Conservation (phyloP, 1,284 basidiomycete genomes). For the Fistulinella cinereoalba region DNA sequence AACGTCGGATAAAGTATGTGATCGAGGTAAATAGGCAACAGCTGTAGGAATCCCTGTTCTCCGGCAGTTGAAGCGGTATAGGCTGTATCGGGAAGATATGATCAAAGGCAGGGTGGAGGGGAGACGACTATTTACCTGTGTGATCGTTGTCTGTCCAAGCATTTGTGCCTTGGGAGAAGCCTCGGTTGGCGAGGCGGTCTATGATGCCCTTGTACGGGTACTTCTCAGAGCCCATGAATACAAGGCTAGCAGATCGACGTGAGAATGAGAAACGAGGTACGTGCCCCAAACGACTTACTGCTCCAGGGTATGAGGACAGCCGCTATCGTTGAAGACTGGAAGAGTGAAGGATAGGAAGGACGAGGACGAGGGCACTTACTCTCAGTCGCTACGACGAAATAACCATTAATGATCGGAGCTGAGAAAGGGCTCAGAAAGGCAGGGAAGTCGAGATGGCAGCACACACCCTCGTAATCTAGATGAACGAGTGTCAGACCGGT, state of each 20-base stretch:
- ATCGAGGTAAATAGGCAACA: conserved; percentile 94
- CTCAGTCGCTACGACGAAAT: conserved; percentile 91
- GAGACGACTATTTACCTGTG: conserved; percentile 42
- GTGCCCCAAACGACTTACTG: conserved; percentile 53
- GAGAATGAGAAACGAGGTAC: conserved; percentile 3
- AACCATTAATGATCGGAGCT: conserved; percentile 91
- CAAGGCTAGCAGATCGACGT: conserved; percentile 49
- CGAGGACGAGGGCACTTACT: conserved; percentile 49
- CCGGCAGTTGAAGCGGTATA: conserved; percentile 99
- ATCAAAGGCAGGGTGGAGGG: background rate
- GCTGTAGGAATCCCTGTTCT: conserved; percentile 90
- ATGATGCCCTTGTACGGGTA: conserved; percentile 98
- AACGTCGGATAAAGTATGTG: conserved; percentile 97
- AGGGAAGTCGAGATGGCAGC: background rate
- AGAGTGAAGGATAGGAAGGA: conserved; percentile 1
- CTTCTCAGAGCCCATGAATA: conserved; percentile 93
- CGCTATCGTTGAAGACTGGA: conserved; percentile 87
- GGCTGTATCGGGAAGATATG: conserved; percentile 38
- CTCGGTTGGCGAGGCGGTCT: conserved; percentile 95
- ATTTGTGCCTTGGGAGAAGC: conserved; percentile 92
- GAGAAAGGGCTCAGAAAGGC: conserved; percentile 12
- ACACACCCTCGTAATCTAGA: conserved; percentile 76
- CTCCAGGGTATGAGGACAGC: conserved; percentile 92
- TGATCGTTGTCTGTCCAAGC: conserved; percentile 86
- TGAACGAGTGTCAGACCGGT: conserved; percentile 80